Conservation (phyloP, 108 stramenopile genomes). For the Epithemia pelagica region DNA sequence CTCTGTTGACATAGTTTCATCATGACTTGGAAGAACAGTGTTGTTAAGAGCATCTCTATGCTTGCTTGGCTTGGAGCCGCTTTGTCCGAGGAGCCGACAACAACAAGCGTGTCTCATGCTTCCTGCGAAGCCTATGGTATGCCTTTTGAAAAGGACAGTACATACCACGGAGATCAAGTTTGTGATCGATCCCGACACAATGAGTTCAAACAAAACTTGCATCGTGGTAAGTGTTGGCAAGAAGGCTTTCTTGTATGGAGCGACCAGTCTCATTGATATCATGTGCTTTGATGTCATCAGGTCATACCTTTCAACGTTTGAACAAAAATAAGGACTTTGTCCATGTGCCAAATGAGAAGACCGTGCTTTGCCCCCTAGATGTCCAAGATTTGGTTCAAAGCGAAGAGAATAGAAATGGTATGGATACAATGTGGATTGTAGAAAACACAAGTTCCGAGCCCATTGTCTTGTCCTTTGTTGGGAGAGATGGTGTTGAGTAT, state of each 20-base stretch:
- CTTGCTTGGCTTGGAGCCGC: no score
- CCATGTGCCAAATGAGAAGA: constrained; percentile 30
- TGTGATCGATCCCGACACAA: constrained; percentile 8
- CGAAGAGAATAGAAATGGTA: constrained; percentile 16
- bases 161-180: constrained; percentile 9
- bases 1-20: no score
- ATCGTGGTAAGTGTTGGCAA: background rate
- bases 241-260: background rate
- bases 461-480: constrained; percentile 27
- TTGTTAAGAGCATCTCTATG: no score
- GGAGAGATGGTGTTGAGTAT: constrained; percentile 28
- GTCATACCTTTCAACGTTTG: constrained; percentile 3
- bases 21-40: no score
- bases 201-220: constrained; percentile 8
- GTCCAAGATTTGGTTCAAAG: constrained; percentile 11
- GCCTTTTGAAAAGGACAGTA: background rate
- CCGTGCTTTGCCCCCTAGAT: constrained; percentile 29
- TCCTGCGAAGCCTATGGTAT: background rate
- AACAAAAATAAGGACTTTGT: background rate
- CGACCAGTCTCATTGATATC: background rate
- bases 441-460: constrained; percentile 30
- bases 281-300: background rate
- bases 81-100: no score
- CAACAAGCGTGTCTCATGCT: no score
- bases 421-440: constrained; percentile 48